Evolutionary conservation across 73 alveolate genomes (phyloP), one percentile per base, ranked within the genome.

Genomic region (Paramecium tetraurelia): DNA sequence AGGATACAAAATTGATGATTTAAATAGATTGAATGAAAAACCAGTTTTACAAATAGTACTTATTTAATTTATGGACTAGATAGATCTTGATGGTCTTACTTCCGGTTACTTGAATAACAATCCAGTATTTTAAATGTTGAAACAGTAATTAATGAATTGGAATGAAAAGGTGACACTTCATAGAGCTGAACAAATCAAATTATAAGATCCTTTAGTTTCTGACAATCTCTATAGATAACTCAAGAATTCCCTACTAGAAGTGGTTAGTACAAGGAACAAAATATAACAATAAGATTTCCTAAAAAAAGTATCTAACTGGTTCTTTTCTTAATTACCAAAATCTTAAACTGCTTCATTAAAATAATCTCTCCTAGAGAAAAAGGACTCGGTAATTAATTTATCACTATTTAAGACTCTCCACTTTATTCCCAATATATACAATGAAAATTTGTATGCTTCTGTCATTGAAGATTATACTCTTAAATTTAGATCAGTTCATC

Each of bases 71-170:
- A 72, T 29, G 6, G 59, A 68, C 35, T 35, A 72, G 90, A 80
- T 80, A 22, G 90, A 80, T 80, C 33, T 48, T 40, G 90, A 80
- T 27, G 90, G 90, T 24, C 24, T 80, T 2, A 44, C 46, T 20
- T 41, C 90, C 0, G 33, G 48, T 8, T 44, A 44, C 57, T 22
- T 80, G 7, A 44, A 41, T 22, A 80, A 80, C 16, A 41, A 80
- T 46, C 76, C 71, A 2, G 2, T 80, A 80, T 80, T 44, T 35
- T 80, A 80, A 20, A 41, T 24, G 33, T 35, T 80, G 27, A 33
- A 44, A 22, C 29, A 41, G 12, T 10, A 44, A 48, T 24, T 80
- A 8, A 80, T 80, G 90, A 35, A 80, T 80, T 80, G 90, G 90
- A 80, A 80, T 24, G 90, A 80, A 80, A 80, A 46, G 21, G 76